Evolutionary conservation across 2,329 filamentous ascomycete genomes (phyloP).

Genomic region (Cladosporium sp.): DNA sequence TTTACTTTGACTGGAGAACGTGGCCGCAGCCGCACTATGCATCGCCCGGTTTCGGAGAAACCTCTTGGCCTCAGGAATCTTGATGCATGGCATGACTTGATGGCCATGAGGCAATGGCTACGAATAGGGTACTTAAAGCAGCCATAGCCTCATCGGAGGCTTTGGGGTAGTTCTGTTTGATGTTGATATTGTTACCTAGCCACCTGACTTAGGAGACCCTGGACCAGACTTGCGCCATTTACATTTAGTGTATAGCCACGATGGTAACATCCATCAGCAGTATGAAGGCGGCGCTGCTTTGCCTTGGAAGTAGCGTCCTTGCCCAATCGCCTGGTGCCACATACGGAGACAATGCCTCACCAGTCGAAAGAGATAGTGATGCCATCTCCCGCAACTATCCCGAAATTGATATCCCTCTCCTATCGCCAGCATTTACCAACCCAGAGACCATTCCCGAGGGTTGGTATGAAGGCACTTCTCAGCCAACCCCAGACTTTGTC

Average conservation of each 20-base stretch:
- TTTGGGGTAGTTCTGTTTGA: not conserved
- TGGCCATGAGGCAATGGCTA: too few relatives aligned
- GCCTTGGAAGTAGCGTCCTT: constrained; percentile 7
- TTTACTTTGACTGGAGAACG: not conserved
- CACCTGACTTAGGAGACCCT: not conserved
- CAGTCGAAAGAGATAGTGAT: constrained; percentile 1
- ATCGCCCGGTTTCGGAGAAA: constrained; percentile 1
- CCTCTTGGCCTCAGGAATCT: not conserved
- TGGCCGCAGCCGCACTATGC: not conserved
- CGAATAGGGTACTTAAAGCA: not conserved
- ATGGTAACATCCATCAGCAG: not conserved
- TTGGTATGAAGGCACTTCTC: constrained; percentile 30
- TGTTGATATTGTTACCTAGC: not conserved
- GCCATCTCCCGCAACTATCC: constrained; percentile 30
- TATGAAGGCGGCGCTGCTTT: constrained; percentile 3
- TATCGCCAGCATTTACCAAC: constrained; percentile 30
- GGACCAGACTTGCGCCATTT: too few relatives aligned
- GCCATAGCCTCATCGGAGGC: not conserved
- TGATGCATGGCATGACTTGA: not conserved
- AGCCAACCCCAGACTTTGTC: constrained; percentile 28
- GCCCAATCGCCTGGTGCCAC: constrained; percentile 5
- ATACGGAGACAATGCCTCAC: constrained; percentile 7
- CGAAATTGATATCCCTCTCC: constrained; percentile 28
- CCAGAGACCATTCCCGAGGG: constrained; percentile 27
- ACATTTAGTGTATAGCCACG: not conserved